Evolutionary conservation across 768 basidiomycete species (phyloP).

Genomic region (Tubosaeta sp.): DNA sequence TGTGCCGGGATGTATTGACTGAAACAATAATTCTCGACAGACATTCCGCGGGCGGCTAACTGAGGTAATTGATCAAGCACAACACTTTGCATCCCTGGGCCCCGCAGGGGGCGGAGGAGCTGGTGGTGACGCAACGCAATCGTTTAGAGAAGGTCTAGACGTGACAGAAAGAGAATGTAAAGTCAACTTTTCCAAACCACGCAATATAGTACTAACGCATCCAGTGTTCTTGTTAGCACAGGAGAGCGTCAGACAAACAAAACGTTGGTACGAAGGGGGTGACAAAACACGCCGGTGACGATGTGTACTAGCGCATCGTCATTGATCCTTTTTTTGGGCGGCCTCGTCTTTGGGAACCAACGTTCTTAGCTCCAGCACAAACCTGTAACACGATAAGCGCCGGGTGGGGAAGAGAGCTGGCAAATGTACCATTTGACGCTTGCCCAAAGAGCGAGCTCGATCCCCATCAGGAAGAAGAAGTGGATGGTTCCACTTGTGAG

Average conservation of each 20-base stretch:
- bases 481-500: constrained; percentile 65
- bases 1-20: constrained; percentile 5
- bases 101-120: constrained; percentile 51
- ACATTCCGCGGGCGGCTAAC: constrained; percentile 71
- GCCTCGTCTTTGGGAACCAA: constrained; percentile 20
- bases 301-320: not conserved
- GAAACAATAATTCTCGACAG: constrained; percentile 34
- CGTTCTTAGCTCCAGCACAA: constrained; percentile 58
- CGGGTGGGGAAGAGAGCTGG: not conserved
- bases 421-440: constrained; percentile 72
- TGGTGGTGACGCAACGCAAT: constrained; percentile 57
- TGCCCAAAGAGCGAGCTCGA: constrained; percentile 69
- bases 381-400: constrained; percentile 41
- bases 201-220: constrained; percentile 5
- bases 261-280: constrained; percentile 80
- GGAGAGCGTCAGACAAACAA: constrained; percentile 71
- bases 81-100: constrained; percentile 76
- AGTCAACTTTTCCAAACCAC: constrained; percentile 25
- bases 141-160: constrained; percentile 89
- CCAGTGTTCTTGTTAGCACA: constrained; percentile 85
- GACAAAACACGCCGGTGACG: constrained; percentile 49
- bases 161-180: constrained; percentile 88
- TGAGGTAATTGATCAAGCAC: constrained; percentile 84
- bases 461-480: constrained; percentile 58
- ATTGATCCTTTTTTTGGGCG: constrained; percentile 25